Percentiles rank a stretch among this genome's conserved stretches.
Evolutionary conservation across 2,329 filamentous ascomycete genomes (phyloP).

Genomic region (Amesomyces nigricolor): DNA sequence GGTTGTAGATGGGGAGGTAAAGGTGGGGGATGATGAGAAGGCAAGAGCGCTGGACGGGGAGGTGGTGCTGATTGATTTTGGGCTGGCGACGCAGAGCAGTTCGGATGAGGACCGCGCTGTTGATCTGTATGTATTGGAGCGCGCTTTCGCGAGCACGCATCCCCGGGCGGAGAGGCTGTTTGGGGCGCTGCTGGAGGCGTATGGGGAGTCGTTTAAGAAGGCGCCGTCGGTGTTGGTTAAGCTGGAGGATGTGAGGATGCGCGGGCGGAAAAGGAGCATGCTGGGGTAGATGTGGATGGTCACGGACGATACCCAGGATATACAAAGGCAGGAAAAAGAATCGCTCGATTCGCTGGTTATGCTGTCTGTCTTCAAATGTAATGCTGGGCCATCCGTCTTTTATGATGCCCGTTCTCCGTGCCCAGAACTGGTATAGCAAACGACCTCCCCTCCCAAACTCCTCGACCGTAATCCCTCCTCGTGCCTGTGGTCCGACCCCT

Average conservation of each 20-base stretch:
- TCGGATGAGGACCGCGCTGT: conserved; percentile 92
- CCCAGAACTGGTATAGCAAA: conserved; percentile 4
- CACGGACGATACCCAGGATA: conserved; percentile 17
- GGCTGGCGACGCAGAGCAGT: conserved; percentile 72
- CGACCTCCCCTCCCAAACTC: conserved; percentile 11
- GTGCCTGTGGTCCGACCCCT: conserved; percentile 5
- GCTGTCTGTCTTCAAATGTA: not conserved
- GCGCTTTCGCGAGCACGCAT: conserved; percentile 92
- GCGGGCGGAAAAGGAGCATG: conserved; percentile 96
- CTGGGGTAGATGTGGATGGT: conserved; percentile 56
- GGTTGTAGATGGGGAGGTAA: conserved; percentile 14
- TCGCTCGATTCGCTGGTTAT: conserved; percentile 9
- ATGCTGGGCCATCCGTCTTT: not conserved
- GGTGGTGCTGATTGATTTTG: conserved; percentile 90
- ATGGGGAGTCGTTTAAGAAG: conserved; percentile 69
- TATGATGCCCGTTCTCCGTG: not conserved
- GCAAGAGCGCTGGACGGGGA: conserved; percentile 55
- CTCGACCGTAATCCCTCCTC: conserved; percentile 8
- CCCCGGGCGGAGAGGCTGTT: conserved; percentile 77
- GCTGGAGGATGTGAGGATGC: conserved; percentile 86
- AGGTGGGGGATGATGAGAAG: too few relatives aligned
- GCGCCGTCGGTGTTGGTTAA: conserved; percentile 69
- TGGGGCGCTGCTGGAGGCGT: conserved; percentile 65
- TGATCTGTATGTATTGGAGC: conserved; percentile 90
- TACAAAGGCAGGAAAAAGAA: conserved; percentile 13